phyloP scores from a whole-genome alignment of 1,139 yeast species.

The Yamadazyma trypodendri region DNA sequence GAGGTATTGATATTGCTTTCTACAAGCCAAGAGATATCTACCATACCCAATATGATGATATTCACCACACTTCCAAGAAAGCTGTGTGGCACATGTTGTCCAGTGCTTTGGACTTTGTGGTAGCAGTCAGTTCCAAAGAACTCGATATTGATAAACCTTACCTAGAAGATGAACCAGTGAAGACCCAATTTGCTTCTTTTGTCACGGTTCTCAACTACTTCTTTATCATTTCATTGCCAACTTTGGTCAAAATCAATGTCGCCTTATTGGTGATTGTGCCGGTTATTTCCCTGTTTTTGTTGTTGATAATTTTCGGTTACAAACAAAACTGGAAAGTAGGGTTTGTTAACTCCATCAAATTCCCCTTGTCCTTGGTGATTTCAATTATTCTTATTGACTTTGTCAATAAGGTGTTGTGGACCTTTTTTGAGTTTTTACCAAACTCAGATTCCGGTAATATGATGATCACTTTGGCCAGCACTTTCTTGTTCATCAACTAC shows the following conservation, averaged over 20 bases:
- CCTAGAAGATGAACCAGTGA: slow-evolving; percentile 8
- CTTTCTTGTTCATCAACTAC: slow-evolving; percentile 57
- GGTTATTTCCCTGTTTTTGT: slow-evolving; percentile 45
- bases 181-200: slow-evolving; percentile 51
- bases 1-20: slow-evolving; percentile 75
- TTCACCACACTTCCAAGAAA: slow-evolving; percentile 58
- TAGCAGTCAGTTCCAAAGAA: slow-evolving; percentile 38
- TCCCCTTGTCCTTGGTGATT: slow-evolving; percentile 53
- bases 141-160: slow-evolving; percentile 38
- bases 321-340: slow-evolving; percentile 51
- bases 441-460: slow-evolving; percentile 50
- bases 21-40: slow-evolving; percentile 72
- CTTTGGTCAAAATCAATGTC: slow-evolving; percentile 48
- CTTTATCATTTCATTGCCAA: slow-evolving; percentile 50
- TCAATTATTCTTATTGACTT: slow-evolving; percentile 39
- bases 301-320: slow-evolving; percentile 44
- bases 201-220: slow-evolving; percentile 64
- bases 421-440: slow-evolving; percentile 45
- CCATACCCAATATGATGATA: slow-evolving; percentile 75
- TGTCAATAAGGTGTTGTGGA: slow-evolving; percentile 21
- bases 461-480: slow-evolving; percentile 40
- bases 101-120: slow-evolving; percentile 58
- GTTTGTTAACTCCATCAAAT: slow-evolving; percentile 41
- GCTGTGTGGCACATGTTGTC: slow-evolving; percentile 84
- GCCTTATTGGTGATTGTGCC: slow-evolving; percentile 56